Conservation (phyloP, 2,329 filamentous ascomycete genomes). For the Pseudogymnoascus sp. region DNA sequence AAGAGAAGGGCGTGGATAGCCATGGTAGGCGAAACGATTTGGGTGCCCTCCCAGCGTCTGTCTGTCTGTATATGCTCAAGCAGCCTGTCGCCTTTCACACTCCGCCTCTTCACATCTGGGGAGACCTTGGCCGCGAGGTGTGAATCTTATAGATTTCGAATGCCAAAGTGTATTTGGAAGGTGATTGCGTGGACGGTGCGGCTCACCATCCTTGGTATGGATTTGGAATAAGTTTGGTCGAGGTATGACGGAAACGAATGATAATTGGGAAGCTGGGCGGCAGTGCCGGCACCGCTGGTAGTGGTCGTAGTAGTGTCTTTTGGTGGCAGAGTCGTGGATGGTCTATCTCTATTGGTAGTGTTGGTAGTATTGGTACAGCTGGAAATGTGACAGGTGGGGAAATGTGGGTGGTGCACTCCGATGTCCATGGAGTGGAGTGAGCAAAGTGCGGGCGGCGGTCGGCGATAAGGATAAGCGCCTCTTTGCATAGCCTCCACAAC, state of each 20-base stretch:
- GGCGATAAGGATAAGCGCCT: conserved; percentile 9
- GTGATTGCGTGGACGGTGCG: not conserved
- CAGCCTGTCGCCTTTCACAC: not conserved
- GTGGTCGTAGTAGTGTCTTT: not conserved
- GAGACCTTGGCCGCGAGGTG: not conserved
- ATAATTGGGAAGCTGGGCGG: not conserved
- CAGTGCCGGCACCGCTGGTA: not conserved
- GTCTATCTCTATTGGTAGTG: not conserved
- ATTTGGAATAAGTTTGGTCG: conserved; percentile 7
- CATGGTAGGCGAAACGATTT: not conserved
- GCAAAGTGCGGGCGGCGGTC: not conserved
- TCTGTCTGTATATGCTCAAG: not conserved
- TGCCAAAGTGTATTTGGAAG: not conserved
- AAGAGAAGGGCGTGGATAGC: conserved; percentile 1
- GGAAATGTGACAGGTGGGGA: conserved; percentile 9
- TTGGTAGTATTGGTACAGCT: not conserved
- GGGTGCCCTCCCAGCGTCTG: not conserved
- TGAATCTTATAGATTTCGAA: not conserved
- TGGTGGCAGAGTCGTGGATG: not conserved
- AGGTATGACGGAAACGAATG: not conserved
- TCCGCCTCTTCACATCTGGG: conserved; percentile 3
- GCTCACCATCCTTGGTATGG: not conserved
- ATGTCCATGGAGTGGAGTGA: not conserved
- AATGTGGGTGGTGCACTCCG: not conserved
- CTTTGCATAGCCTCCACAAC: conserved; percentile 11